These are phyloP conservation scores for Saccharomycopsis sp. DNA, from an alignment of 805 yeast genomes.

Conservation along the genomic window DNA sequence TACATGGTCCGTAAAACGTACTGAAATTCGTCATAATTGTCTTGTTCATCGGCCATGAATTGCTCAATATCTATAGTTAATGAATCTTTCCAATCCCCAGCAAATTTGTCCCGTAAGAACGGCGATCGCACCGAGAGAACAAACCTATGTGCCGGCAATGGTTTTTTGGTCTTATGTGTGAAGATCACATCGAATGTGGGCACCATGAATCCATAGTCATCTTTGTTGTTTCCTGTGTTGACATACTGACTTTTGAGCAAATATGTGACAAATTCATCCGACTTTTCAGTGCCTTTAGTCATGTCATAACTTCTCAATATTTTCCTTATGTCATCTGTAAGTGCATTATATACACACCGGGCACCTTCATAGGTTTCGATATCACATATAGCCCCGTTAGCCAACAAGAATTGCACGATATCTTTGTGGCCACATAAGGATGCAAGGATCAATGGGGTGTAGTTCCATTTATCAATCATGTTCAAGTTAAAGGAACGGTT, in stretches of 20 bases:
- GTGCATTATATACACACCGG: constrained; percentile 70
- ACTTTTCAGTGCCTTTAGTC: constrained; percentile 58
- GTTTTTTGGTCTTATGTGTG: neutral
- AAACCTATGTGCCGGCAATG: constrained; percentile 35
- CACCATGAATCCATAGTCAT: neutral
- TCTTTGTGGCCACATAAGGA: constrained; percentile 68
- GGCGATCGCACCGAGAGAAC: constrained; percentile 34
- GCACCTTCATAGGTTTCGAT: constrained; percentile 80
- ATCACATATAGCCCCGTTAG: constrained; percentile 70
- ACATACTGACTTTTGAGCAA: neutral
- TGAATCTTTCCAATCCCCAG: constrained; percentile 24
- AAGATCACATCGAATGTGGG: neutral
- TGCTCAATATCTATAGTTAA: constrained; percentile 20
- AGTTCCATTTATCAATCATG: constrained; percentile 64
- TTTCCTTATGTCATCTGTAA: constrained; percentile 58
- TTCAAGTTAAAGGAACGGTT: constrained; percentile 31
- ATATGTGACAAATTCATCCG: constrained; percentile 61
- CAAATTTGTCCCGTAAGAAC: constrained; percentile 27
- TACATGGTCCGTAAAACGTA: constrained; percentile 26
- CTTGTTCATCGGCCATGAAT: constrained; percentile 19
- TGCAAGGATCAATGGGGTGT: constrained; percentile 68
- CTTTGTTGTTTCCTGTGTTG: neutral
- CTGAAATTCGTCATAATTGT: constrained; percentile 31
- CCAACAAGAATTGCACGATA: constrained; percentile 54
- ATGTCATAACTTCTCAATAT: constrained; percentile 55